Evolutionary conservation across 208 protist species (phyloP).

Genomic region (Trypanosoma boissoni): DNA sequence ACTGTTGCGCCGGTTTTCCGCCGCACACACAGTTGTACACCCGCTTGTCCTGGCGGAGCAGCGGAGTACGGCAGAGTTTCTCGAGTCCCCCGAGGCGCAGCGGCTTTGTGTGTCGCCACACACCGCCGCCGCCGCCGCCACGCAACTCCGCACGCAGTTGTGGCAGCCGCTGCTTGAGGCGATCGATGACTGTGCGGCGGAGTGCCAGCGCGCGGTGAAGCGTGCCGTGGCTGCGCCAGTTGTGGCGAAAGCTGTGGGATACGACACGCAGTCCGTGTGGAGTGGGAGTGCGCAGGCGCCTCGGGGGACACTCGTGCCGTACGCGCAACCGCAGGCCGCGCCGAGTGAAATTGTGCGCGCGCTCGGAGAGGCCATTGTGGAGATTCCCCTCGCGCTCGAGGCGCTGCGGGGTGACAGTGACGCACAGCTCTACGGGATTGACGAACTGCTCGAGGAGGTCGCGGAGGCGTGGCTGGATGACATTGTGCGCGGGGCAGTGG

Average conservation of each 20-base stretch:
- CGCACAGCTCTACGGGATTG: constrained; percentile 22
- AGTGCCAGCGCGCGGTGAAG: constrained; percentile 30
- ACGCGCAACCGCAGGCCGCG: constrained; percentile 35
- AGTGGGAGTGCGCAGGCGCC: not conserved
- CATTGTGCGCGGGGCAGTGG: constrained; percentile 50
- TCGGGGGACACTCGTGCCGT: constrained; percentile 6
- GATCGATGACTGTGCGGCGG: constrained; percentile 28
- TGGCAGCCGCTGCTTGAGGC: constrained; percentile 40
- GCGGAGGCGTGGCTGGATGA: constrained; percentile 60
- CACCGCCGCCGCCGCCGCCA: constrained; percentile 20
- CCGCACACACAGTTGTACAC: constrained; percentile 15
- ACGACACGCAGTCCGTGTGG: constrained; percentile 44
- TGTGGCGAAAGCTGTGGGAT: constrained; percentile 30
- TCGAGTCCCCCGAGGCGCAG: constrained; percentile 28
- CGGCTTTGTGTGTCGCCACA: constrained; percentile 35
- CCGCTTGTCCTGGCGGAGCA: constrained; percentile 31
- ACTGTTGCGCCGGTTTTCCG: constrained; percentile 27
- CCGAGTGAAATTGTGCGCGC: constrained; percentile 53
- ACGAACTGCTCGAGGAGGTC: constrained; percentile 53
- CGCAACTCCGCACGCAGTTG: constrained; percentile 32
- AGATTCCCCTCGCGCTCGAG: constrained; percentile 71
- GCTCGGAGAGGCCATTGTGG: constrained; percentile 81
- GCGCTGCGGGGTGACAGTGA: constrained; percentile 31
- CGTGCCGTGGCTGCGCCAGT: constrained; percentile 42
- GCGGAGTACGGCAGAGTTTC: constrained; percentile 37